phyloP scores from a whole-genome alignment of 257 asterid genomes.

The Scutellaria barbata region DNA sequence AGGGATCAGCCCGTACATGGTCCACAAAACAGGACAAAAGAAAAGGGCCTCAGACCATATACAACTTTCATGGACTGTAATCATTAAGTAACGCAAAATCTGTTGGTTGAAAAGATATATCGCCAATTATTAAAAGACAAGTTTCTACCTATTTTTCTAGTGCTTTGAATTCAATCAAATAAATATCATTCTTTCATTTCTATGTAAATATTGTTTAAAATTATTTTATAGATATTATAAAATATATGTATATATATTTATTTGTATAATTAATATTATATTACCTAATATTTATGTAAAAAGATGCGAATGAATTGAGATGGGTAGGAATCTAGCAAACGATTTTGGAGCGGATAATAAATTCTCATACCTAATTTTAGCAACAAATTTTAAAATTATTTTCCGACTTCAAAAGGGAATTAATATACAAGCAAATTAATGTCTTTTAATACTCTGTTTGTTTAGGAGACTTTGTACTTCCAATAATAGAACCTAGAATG shows the following conservation, averaged over 20 bases:
- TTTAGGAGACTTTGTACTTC: too few relatives aligned
- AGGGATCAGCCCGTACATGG: constrained; percentile 39
- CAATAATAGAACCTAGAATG: too few relatives aligned
- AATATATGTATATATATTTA: too few relatives aligned
- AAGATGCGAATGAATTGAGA: background rate
- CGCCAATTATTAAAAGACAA: constrained; percentile 19
- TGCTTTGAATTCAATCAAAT: constrained; percentile 4
- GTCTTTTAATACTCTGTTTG: too few relatives aligned
- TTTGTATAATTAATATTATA: too few relatives aligned
- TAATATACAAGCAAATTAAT: too few relatives aligned
- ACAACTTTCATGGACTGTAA: constrained; percentile 5
- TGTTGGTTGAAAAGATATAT: constrained; percentile 17
- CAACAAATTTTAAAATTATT: too few relatives aligned
- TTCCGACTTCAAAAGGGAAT: too few relatives aligned
- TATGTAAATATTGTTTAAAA: too few relatives aligned
- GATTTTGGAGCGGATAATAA: background rate
- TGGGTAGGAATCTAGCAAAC: background rate
- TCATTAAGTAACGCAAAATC: constrained; percentile 1
- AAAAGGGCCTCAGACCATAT: background rate
- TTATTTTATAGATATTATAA: too few relatives aligned
- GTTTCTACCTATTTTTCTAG: background rate
- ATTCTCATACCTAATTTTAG: background rate
- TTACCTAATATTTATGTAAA: too few relatives aligned
- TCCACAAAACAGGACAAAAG: constrained; percentile 14
- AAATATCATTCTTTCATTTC: background rate